phyloP scores from a whole-genome alignment of 352 stramenopile species.

The Phytopythium helicoides region DNA sequence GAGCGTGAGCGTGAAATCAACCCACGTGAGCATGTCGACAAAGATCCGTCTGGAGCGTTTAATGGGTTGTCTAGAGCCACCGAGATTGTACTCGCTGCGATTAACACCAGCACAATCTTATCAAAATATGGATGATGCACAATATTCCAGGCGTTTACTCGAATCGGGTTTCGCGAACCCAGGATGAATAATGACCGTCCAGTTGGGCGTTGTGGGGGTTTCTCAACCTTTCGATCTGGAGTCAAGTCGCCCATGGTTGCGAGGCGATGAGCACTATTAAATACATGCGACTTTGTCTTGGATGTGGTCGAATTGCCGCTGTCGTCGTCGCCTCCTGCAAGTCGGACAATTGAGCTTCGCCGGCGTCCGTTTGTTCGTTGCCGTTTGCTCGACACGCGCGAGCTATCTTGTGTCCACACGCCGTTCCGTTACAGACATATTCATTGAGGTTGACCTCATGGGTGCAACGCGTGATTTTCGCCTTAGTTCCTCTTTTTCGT shows the following conservation, averaged over 20 bases:
- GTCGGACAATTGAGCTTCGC: slow-evolving; percentile 4
- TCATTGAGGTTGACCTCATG: slow-evolving; percentile 4
- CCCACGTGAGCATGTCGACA: slow-evolving; percentile 22
- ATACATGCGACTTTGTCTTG: background rate
- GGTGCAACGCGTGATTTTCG: slow-evolving; percentile 30
- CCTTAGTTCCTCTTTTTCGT: slow-evolving; percentile 33
- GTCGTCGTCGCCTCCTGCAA: background rate
- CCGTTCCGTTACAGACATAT: background rate
- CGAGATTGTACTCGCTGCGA: slow-evolving; percentile 54
- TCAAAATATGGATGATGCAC: slow-evolving; percentile 65
- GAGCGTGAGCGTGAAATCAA: slow-evolving; percentile 56
- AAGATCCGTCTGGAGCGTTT: slow-evolving; percentile 32
- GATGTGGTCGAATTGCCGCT: slow-evolving; percentile 1
- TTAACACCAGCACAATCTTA: slow-evolving; percentile 58
- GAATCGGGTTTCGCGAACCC: slow-evolving; percentile 24
- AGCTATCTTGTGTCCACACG: slow-evolving; percentile 2
- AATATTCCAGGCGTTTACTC: slow-evolving; percentile 36
- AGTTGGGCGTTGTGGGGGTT: slow-evolving; percentile 11
- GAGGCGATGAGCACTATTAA: background rate
- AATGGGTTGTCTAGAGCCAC: slow-evolving; percentile 81
- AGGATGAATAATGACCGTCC: slow-evolving; percentile 34
- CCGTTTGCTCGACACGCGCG: slow-evolving; percentile 1
- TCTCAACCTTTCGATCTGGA: background rate
- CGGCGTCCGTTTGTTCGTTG: slow-evolving; percentile 2
- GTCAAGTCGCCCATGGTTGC: background rate